Base-by-base conservation (phyloP, 2,329 filamentous ascomycete species). In the Epicoccum sorghinum region DNA sequence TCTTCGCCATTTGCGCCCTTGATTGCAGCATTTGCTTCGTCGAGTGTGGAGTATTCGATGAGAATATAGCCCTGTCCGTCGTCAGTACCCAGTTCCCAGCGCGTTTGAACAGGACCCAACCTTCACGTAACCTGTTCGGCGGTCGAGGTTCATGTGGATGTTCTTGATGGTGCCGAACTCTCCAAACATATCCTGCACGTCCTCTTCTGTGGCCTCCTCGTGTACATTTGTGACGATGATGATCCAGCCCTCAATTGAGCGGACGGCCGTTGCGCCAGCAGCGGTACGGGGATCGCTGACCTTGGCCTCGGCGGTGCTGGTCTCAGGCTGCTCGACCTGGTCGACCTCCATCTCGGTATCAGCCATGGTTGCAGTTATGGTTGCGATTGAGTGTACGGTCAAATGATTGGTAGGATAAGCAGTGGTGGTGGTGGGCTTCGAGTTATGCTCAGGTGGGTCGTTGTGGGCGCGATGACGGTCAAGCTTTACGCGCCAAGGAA, bases 131-230 rank as follows among this genome's bases (percentile, higher is more conserved):
- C 90, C 90, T 58, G 89, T 93, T 67, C 91, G 82, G 48, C 90
- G 82, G 72, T 95, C 90, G 59, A 95, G 79, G 71, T 95, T 95
- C 71, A 95, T 77, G 70, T 95, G 90, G 70, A 93, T 73, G 70
- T 95, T 95, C 82, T 92, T 92, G 69, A 95, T 91, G 77, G 93
- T 89, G 65, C 91, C 91, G 70, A 84, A 95, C 67, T 95, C 90
- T 68, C 86, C 89, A 73, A 95, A 95, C 74, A 86, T 83, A 73
- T 95, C 91, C 68, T 89, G 89, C 52, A 95, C 75, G 40, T 90
- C 87, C 78, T 95, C 90, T 77, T 95, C 90, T 65, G 88, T 89
- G 44, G 90, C 89, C 75, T 95, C 90, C 72, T 95, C 90, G 78
- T 95, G 90, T 30, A 95, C 88, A 69, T 95, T 95, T 47, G 90